phyloP scores from a whole-genome alignment of 148 eudicot species.

The Rhododendron mucronatum region DNA sequence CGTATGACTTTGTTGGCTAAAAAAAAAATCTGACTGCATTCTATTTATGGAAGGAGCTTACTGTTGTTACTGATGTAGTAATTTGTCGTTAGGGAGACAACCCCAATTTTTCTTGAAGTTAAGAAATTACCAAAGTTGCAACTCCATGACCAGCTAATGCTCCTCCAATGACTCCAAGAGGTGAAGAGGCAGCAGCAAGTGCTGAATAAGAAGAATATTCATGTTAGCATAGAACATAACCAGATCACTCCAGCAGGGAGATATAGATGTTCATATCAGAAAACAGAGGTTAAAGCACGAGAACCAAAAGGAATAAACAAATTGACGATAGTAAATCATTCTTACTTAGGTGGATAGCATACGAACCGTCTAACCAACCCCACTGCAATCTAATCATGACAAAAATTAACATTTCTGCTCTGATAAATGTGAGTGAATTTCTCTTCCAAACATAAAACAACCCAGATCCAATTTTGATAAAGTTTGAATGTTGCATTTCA shows the following conservation, averaged over 20 bases:
- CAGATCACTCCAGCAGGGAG: not conserved
- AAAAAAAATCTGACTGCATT: not conserved
- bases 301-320: not conserved
- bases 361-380: not conserved
- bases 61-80: not conserved
- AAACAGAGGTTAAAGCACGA: not conserved
- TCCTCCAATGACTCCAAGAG: conserved; percentile 96
- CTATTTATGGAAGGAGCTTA: not conserved
- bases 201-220: conserved; percentile 41
- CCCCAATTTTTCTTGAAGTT: not conserved
- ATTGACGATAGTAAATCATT: not conserved
- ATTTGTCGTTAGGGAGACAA: not conserved
- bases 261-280: not conserved
- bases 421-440: not conserved
- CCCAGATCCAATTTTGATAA: not conserved
- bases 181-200: conserved; percentile 95
- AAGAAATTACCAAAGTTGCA: conserved; percentile 74
- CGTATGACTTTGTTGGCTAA: not conserved
- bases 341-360: not conserved
- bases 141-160: conserved; percentile 96
- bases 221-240: not conserved
- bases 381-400: not conserved
- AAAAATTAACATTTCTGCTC: not conserved
- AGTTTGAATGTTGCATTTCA: not conserved
- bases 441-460: not conserved